A percentile compares a stretch with the other conserved stretches of the same genome.
phyloP scores from a whole-genome alignment of 1,284 basidiomycete genomes.

The Meira nashicola region DNA sequence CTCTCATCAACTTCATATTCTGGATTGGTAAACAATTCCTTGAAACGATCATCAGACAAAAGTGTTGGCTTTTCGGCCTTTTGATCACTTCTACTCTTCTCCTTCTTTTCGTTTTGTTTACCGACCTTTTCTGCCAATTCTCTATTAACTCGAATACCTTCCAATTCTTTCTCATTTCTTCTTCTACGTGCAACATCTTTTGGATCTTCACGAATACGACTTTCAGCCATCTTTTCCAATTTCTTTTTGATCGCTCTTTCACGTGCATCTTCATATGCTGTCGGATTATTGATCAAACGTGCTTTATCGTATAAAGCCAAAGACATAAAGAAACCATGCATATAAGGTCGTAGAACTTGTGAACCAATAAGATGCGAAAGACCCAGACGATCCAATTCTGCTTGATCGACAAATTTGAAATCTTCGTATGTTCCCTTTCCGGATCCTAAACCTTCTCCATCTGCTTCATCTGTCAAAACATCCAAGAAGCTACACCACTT shows the following conservation, averaged over 20 bases:
- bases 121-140: conserved; percentile 79
- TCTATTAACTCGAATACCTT: conserved; percentile 76
- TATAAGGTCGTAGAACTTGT: conserved; percentile 91
- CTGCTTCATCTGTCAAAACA: conserved; percentile 71
- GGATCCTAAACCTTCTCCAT: conserved; percentile 73
- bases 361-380: conserved; percentile 93
- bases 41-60: conserved; percentile 82
- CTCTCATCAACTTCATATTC: conserved; percentile 87
- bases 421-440: conserved; percentile 71
- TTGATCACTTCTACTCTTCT: conserved; percentile 20
- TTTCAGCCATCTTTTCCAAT: conserved; percentile 87
- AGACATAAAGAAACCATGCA: conserved; percentile 98
- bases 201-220: conserved; percentile 72
- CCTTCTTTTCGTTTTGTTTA: conserved; percentile 65
- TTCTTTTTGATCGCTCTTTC: conserved; percentile 80
- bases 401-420: conserved; percentile 91
- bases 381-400: conserved; percentile 66
- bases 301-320: conserved; percentile 94
- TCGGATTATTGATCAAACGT: conserved; percentile 89
- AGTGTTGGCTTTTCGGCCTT: conserved; percentile 53
- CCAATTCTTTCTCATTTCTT: conserved; percentile 29
- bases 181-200: conserved; percentile 11
- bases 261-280: conserved; percentile 87
- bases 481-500: conserved; percentile 97
- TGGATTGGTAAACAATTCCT: conserved; percentile 85